A percentile compares a stretch with the other conserved stretches of the same genome.
These are phyloP conservation scores for Stagonosporopsis cucurbitacearum DNA, from an alignment of 2,329 filamentous ascomycete species.

Conservation along the genomic window DNA sequence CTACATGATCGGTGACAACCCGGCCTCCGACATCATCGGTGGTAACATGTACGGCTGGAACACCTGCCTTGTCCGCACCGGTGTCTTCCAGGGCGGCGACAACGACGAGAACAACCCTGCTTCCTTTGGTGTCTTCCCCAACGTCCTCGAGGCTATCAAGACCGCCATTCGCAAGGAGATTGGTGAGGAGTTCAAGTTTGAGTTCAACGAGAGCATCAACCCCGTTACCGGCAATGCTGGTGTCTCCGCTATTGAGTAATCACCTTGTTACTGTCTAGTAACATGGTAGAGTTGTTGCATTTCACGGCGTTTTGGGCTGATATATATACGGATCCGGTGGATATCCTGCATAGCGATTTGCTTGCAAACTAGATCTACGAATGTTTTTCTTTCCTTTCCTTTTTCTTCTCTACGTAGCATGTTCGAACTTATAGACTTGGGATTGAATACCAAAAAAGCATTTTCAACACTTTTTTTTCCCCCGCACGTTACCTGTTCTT, in stretches of 20 bases:
- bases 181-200: slow-evolving; percentile 75
- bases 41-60: slow-evolving; percentile 86
- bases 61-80: slow-evolving; percentile 77
- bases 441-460: slow-evolving; percentile 14
- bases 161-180: slow-evolving; percentile 72
- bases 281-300: slow-evolving; percentile 2
- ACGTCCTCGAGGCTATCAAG: slow-evolving; percentile 74
- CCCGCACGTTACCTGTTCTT: no score
- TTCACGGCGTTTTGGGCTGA: slow-evolving; percentile 16
- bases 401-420: slow-evolving; percentile 4
- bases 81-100: slow-evolving; percentile 77
- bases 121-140: slow-evolving; percentile 76
- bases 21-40: slow-evolving; percentile 74
- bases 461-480: slow-evolving; percentile 1
- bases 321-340: slow-evolving; percentile 15
- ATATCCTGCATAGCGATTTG: slow-evolving; percentile 22
- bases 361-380: slow-evolving; percentile 22
- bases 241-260: slow-evolving; percentile 63
- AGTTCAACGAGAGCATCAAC: slow-evolving; percentile 75
- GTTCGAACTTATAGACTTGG: not conserved
- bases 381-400: no score
- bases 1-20: slow-evolving; percentile 81
- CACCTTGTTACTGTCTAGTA: not conserved
- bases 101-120: slow-evolving; percentile 80
- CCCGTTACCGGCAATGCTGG: slow-evolving; percentile 64